Conservation (phyloP, 2,329 filamentous ascomycete genomes). For the Cercospora sp. region DNA sequence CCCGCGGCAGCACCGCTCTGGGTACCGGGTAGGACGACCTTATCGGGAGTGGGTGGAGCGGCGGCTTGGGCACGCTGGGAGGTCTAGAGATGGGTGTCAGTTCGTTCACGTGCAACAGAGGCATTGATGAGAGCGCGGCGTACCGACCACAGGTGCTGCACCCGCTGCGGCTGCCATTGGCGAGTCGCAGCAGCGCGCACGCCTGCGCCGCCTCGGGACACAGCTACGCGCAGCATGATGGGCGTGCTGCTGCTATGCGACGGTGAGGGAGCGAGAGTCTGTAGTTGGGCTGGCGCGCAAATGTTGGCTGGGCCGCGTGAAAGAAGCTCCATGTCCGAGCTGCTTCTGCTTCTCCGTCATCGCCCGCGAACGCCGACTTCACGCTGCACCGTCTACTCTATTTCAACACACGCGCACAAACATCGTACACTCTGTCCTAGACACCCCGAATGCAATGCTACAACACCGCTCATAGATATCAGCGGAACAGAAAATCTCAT, state of each 20-base stretch:
- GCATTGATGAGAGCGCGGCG: not conserved
- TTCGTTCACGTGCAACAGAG: not conserved
- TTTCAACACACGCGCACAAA: not conserved
- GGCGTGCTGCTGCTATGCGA: slow-evolving; percentile 1
- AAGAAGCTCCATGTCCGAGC: not conserved
- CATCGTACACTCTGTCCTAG: not conserved
- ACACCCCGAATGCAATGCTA: not conserved
- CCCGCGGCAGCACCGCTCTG: slow-evolving; percentile 34
- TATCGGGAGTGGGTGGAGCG: slow-evolving; percentile 31
- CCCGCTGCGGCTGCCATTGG: slow-evolving; percentile 23
- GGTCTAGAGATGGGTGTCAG: not conserved
- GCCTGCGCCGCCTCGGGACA: slow-evolving; percentile 24
- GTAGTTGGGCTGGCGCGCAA: not conserved
- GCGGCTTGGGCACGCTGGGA: slow-evolving; percentile 37
- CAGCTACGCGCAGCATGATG: slow-evolving; percentile 29
- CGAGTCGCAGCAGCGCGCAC: slow-evolving; percentile 16
- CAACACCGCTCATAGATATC: not conserved
- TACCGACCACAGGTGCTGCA: slow-evolving; percentile 7
- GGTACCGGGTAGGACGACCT: slow-evolving; percentile 39
- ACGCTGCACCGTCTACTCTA: not conserved
- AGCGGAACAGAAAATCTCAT: not conserved
- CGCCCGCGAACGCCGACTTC: not conserved
- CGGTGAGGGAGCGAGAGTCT: not conserved
- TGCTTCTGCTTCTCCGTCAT: slow-evolving; percentile 1
- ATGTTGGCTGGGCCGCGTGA: slow-evolving; percentile 1